These are phyloP conservation scores for Lentinus brumalis DNA, from an alignment of 768 basidiomycete genomes.

Conservation along the genomic window DNA sequence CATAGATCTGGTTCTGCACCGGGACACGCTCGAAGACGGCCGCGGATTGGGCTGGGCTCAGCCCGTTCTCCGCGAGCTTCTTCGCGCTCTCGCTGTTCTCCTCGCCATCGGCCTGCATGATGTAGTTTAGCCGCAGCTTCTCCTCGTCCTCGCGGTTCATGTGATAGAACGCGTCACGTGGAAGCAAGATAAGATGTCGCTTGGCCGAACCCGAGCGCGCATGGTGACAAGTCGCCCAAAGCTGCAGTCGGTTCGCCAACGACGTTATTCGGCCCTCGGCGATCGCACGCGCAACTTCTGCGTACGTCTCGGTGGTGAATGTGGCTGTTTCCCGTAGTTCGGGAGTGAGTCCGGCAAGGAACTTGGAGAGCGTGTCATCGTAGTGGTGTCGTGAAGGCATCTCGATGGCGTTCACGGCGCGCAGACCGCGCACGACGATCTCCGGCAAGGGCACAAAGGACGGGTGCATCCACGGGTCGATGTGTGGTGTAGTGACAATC, in stretches of 20 bases:
- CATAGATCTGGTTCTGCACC: conserved; percentile 67
- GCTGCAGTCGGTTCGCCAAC: conserved; percentile 43
- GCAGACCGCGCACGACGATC: conserved; percentile 55
- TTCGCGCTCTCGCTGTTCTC: conserved; percentile 16
- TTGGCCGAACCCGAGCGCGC: conserved; percentile 62
- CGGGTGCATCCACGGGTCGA: conserved; percentile 63
- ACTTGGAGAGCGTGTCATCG: conserved; percentile 49
- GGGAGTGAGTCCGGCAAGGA: conserved; percentile 52
- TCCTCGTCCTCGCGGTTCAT: conserved; percentile 53
- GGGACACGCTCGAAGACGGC: conserved; percentile 62
- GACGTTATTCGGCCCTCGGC: conserved; percentile 34
- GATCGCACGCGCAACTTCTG: conserved; percentile 50
- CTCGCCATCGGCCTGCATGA: conserved; percentile 42
- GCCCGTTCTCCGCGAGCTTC: conserved; percentile 24
- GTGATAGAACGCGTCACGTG: conserved; percentile 60
- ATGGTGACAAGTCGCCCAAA: conserved; percentile 63
- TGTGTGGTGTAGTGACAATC: conserved; percentile 40
- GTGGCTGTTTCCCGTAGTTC: conserved; percentile 64
- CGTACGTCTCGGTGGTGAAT: conserved; percentile 56
- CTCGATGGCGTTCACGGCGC: conserved; percentile 52
- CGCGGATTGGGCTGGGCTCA: conserved; percentile 33
- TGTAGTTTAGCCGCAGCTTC: conserved; percentile 48
- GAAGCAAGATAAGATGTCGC: conserved; percentile 57
- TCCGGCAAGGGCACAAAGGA: conserved; percentile 64
- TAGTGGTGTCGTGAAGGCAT: conserved; percentile 60